Conservation (phyloP, 345 rosid species). For the Moringa oleifera region DNA sequence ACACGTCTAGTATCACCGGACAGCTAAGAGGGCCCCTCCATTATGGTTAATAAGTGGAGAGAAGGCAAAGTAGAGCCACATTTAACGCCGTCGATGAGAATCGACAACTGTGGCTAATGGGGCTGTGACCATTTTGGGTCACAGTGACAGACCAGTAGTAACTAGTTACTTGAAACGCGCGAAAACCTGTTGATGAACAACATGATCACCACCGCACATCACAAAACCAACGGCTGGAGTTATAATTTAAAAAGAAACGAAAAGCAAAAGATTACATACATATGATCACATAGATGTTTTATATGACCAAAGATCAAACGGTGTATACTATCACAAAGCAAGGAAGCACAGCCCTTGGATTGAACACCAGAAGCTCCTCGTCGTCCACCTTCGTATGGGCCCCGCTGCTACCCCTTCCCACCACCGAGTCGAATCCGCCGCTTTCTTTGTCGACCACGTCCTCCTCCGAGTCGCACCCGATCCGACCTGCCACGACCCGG, state of each 20-base stretch:
- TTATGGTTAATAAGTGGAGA: too few species aligned
- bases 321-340: conserved; percentile 89
- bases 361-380: conserved; percentile 79
- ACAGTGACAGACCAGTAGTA: neutral
- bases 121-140: neutral
- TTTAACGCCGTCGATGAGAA: neutral
- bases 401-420: conserved; percentile 53
- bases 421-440: conserved; percentile 69
- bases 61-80: too few species aligned
- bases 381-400: conserved; percentile 50
- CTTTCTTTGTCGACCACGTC: conserved; percentile 48
- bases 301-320: conserved; percentile 12
- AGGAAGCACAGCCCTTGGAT: conserved; percentile 99
- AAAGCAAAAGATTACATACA: neutral
- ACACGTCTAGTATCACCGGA: too few species aligned
- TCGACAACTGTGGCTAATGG: neutral
- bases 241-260: neutral
- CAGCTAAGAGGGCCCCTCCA: too few species aligned
- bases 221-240: neutral
- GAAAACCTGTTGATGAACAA: too few species aligned
- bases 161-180: too few species aligned
- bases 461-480: conserved; percentile 54
- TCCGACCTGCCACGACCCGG: conserved; percentile 80
- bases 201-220: neutral
- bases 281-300: neutral